A percentile compares a stretch with the other conserved stretches of the same genome.
Evolutionary conservation across 768 basidiomycete genomes (phyloP).

Genomic region (Auricularia sp.): DNA sequence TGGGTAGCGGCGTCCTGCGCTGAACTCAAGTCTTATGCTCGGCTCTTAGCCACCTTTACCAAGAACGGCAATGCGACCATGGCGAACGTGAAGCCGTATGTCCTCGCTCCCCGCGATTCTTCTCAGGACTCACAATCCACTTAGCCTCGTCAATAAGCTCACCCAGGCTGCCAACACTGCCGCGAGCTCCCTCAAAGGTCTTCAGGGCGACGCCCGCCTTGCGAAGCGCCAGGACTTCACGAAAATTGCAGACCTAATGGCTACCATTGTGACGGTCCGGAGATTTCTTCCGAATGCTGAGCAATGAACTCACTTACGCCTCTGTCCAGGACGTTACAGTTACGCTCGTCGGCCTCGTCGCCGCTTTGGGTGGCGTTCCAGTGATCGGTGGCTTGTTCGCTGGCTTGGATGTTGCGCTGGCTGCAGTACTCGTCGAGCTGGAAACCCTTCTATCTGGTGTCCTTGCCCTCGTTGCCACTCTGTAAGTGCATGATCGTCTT

Average conservation of each 20-base stretch:
- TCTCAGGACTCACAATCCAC: too few species aligned
- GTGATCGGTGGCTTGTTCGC: neutral
- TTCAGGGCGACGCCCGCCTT: neutral
- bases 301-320: neutral
- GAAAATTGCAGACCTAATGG: neutral
- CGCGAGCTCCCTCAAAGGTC: neutral
- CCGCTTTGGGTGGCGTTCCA: neutral
- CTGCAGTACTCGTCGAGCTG: neutral
- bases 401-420: neutral
- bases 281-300: neutral
- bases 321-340: neutral
- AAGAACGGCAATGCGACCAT: neutral
- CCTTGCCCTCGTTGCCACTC: neutral
- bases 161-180: neutral
- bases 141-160: neutral
- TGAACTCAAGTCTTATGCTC: neutral
- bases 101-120: neutral
- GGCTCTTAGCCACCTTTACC: neutral
- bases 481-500: neutral
- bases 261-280: neutral
- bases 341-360: neutral
- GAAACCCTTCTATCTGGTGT: neutral
- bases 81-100: neutral
- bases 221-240: neutral
- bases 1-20: neutral